Evolutionary conservation across 2,329 filamentous ascomycete species (phyloP).

Genomic region (Colletotrichum paranaense): DNA sequence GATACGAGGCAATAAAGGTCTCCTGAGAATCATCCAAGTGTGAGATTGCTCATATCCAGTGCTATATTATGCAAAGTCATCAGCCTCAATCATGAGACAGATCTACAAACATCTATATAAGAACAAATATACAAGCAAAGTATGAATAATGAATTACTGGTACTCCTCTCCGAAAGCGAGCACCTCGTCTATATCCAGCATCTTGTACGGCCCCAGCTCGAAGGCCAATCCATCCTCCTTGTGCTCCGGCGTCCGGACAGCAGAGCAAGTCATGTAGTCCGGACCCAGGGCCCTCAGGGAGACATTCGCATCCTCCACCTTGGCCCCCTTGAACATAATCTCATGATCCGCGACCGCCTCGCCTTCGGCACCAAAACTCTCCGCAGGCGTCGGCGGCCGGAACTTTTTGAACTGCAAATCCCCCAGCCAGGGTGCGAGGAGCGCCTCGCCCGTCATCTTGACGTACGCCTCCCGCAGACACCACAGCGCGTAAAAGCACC

Average conservation of each 20-base stretch:
- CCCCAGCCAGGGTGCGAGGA: constrained; percentile 78
- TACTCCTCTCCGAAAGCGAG: constrained; percentile 55
- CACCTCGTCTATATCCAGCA: constrained; percentile 57
- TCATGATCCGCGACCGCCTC: constrained; percentile 49
- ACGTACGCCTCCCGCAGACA: constrained; percentile 84
- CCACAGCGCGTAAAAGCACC: constrained; percentile 82
- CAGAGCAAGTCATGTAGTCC: constrained; percentile 67
- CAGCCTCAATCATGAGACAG: background rate
- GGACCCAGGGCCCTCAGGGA: constrained; percentile 55
- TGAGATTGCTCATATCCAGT: background rate
- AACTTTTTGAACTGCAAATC: constrained; percentile 77
- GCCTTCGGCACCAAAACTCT: constrained; percentile 46
- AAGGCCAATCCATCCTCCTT: constrained; percentile 52
- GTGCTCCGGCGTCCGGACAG: constrained; percentile 53
- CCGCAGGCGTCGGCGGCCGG: constrained; percentile 59
- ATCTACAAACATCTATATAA: background rate
- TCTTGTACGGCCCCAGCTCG: constrained; percentile 53
- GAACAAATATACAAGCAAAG: background rate
- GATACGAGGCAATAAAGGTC: background rate
- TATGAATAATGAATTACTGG: constrained; percentile 1
- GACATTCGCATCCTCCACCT: constrained; percentile 54
- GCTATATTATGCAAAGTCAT: background rate
- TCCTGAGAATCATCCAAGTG: background rate
- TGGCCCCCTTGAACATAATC: constrained; percentile 51
- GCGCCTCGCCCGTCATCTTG: constrained; percentile 84